Evolutionary conservation across 148 eudicot species (phyloP), one percentile per base, ranked within the genome.

Genomic region (Cornus kousa): DNA sequence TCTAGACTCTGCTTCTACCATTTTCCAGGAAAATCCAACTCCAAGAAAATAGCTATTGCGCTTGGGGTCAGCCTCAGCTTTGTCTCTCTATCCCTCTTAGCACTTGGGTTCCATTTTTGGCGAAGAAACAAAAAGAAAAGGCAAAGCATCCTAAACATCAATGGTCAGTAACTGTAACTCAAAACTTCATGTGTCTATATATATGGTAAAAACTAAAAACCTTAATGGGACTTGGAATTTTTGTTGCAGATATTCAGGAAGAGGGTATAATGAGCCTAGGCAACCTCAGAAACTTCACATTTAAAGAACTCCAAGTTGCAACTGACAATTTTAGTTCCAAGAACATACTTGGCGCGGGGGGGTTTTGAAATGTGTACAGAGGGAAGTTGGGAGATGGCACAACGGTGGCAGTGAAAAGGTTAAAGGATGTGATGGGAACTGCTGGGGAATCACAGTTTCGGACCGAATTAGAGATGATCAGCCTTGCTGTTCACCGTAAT

Each of bases 301-400:
- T 96, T 79, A 92, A 89, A 77, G 99, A 96, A 75, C 95, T 96
- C 57, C 89, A 92, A 74, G 67, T 53, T 73, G 97, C 93, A 23
- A 96, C 99, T 7, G 87, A 96, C 67, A 85, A 85, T 79, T 96
- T 96, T 82, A 92, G 90, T 83, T 84, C 98, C 28, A 94, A 94
- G 85, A 87, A 92, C 82, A 94, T 96, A 73, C 98, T 96, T 82
- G 99, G 99, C 16, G 83, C 90, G 31, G 99, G 99, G 46, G 99
- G 99, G 70, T 96, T 96, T 83, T 98, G 99, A 57, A 91, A 96
- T 74, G 99, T 96, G 7, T 96, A 96, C 82, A 85, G 85, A 80
- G 99, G 99, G 53, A 94, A 92, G 73, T 70, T 93, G 74, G 85
- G 81, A 55, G 93, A 96, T 59, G 95, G 97, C 24, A 86, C 93